Percentiles rank a stretch among this genome's conserved stretches.
phyloP scores from a whole-genome alignment of 192 early-diverging fungal species.

The Helicostylum pulchrum region DNA sequence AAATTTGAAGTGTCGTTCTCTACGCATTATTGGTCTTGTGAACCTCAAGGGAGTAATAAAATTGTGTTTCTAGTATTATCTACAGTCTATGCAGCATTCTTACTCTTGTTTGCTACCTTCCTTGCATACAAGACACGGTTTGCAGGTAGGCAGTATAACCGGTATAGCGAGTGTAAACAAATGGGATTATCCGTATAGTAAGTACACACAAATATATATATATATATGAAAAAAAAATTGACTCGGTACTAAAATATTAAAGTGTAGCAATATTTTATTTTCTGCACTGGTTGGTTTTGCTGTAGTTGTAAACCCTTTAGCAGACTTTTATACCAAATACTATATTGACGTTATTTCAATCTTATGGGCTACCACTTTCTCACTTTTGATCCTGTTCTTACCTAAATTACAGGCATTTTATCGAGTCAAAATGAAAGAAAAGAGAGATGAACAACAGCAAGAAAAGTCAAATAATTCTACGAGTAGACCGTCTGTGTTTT shows the following conservation, averaged over 20 bases:
- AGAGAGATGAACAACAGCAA: neutral
- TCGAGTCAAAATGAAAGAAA: constrained; percentile 15
- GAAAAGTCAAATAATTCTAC: constrained; percentile 2
- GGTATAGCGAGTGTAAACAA: constrained; percentile 50
- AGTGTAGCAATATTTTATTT: constrained; percentile 44
- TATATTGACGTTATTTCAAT: constrained; percentile 40
- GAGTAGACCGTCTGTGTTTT: neutral
- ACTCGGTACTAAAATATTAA: no score
- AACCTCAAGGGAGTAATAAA: constrained; percentile 18
- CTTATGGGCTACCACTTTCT: constrained; percentile 46
- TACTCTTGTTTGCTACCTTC: constrained; percentile 43
- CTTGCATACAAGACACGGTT: constrained; percentile 52
- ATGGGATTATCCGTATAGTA: constrained; percentile 55
- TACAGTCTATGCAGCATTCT: constrained; percentile 28
- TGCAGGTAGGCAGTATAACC: constrained; percentile 37
- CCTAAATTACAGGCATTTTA: constrained; percentile 45
- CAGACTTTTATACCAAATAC: constrained; percentile 45
- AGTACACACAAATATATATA: constrained; percentile 19
- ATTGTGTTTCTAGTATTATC: constrained; percentile 32
- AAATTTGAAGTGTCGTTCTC: constrained; percentile 33
- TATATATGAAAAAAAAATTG: neutral
- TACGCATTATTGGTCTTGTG: constrained; percentile 43
- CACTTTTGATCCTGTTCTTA: constrained; percentile 45
- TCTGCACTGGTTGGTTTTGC: constrained; percentile 43
- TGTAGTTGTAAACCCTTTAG: constrained; percentile 34